Conservation (phyloP, 1,284 basidiomycete genomes). For the Cutaneotrichosporon curvatum region DNA sequence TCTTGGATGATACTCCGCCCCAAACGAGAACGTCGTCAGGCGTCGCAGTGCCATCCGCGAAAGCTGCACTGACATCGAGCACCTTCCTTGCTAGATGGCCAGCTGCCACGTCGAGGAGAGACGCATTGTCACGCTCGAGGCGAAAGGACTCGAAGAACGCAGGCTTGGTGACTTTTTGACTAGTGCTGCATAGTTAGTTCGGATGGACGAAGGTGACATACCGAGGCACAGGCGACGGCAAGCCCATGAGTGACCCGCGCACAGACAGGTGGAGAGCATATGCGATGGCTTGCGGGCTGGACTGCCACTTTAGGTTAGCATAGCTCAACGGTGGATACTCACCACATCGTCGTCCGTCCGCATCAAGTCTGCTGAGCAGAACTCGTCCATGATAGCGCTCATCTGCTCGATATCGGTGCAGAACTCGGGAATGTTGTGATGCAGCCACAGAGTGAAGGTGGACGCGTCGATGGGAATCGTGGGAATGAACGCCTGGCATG, state of each 20-base stretch:
- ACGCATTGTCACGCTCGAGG: constrained; percentile 35
- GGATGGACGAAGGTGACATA: constrained; percentile 38
- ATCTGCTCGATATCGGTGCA: constrained; percentile 71
- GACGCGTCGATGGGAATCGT: constrained; percentile 87
- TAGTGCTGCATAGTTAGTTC: constrained; percentile 25
- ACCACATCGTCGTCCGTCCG: constrained; percentile 62
- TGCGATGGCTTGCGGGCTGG: constrained; percentile 58
- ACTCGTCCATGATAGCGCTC: constrained; percentile 61
- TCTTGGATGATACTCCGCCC: constrained; percentile 31
- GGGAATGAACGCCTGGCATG: constrained; percentile 49
- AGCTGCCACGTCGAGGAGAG: constrained; percentile 35
- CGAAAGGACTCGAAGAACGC: constrained; percentile 48
- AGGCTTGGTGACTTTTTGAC: constrained; percentile 62
- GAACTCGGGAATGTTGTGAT: constrained; percentile 86
- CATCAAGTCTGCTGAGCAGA: constrained; percentile 74
- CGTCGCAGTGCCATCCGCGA: constrained; percentile 13
- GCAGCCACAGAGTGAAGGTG: constrained; percentile 79
- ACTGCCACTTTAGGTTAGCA: constrained; percentile 55
- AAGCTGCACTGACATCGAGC: background rate
- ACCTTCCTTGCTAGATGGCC: constrained; percentile 33
- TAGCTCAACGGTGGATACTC: constrained; percentile 28
- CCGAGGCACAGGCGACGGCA: constrained; percentile 77
- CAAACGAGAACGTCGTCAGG: constrained; percentile 21
- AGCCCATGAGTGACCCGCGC: constrained; percentile 67
- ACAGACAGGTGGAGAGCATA: constrained; percentile 77